These are phyloP conservation scores for Ascochyta fabae DNA, from an alignment of 2,329 filamentous ascomycete species.

Conservation along the genomic window DNA sequence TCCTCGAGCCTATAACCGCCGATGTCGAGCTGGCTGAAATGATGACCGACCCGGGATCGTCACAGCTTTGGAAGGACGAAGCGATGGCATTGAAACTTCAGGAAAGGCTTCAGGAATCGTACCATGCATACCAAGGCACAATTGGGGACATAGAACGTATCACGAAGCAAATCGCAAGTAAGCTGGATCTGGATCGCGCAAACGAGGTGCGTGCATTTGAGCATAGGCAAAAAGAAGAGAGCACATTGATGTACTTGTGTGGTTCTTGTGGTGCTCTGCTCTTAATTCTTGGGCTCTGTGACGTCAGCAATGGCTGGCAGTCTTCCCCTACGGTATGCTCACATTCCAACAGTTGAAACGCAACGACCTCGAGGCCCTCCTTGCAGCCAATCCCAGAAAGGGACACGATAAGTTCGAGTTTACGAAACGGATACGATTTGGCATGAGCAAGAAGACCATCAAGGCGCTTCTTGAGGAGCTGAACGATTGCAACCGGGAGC, in stretches of 20 bases:
- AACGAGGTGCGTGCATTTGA: constrained; percentile 30
- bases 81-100: constrained; percentile 36
- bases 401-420: constrained; percentile 43
- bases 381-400: constrained; percentile 43
- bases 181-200: constrained; percentile 46
- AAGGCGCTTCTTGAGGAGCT: constrained; percentile 46
- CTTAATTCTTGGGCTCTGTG: not conserved
- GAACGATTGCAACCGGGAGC: constrained; percentile 48
- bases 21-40: constrained; percentile 46
- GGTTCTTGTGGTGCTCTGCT: not conserved
- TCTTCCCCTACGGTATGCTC: constrained; percentile 23
- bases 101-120: constrained; percentile 45
- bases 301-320: not conserved
- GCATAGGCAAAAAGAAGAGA: not conserved
- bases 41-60: constrained; percentile 39
- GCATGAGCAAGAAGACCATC: constrained; percentile 48
- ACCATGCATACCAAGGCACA: constrained; percentile 43
- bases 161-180: constrained; percentile 45
- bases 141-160: constrained; percentile 46
- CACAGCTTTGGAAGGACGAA: constrained; percentile 43
- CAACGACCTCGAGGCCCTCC: constrained; percentile 46
- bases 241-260: not conserved
- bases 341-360: constrained; percentile 36
- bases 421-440: constrained; percentile 45
- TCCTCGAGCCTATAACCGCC: constrained; percentile 46